Base-by-base conservation (phyloP, 1,284 basidiomycete genomes). In the Cutaneotrichosporon cavernicola region DNA sequence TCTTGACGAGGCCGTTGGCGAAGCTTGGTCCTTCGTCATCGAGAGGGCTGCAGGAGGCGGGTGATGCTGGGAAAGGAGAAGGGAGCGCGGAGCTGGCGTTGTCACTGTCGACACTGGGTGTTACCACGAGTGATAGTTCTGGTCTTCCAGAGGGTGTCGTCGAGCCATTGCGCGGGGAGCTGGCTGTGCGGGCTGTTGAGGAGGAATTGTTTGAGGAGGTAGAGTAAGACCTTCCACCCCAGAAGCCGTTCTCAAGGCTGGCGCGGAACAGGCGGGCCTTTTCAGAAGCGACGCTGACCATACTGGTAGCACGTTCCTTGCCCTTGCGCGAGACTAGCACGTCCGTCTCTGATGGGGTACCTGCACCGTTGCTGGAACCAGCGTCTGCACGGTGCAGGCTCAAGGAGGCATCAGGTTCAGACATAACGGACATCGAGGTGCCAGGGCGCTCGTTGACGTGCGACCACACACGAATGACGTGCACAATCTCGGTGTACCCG, bases 401-500 rank as follows among this genome's bases (percentile, higher is more conserved):
- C 22, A 22, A 38, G 14, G 63, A 63, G 6, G 50, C 57, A 46
- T 40, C 57, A 8, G 52, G 31, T 36, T 46, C 51, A 57, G 26
- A 31, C n/a, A 22, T 38, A 40, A 30, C 56, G 2, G 62, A 43
- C 11, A 47, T 14, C 22, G 53, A 57, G 36, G 49, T 52, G 36
- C n/a, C 46, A n/a, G 55, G 43, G 8, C 62, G 38, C 52, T 40
- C 30, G 63, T 67, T 70, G 16, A 78, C 60, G 32, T 76, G 72
- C 21, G 72, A 70, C 75, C 75, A 83, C 2, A 74, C 72, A 36
- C 75, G 73, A 10, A 83, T 70, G 1, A 80, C 71, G 10, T 72
- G 72, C 9, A 82, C 77, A 18, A 81, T 79, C 14, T 82, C 78
- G 34, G 73, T 67, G 68, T 83, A 80, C 2, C 80, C 81, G 61